Evolutionary conservation across 257 asterid species (phyloP).

Genomic region (Scutellaria galericulata): DNA sequence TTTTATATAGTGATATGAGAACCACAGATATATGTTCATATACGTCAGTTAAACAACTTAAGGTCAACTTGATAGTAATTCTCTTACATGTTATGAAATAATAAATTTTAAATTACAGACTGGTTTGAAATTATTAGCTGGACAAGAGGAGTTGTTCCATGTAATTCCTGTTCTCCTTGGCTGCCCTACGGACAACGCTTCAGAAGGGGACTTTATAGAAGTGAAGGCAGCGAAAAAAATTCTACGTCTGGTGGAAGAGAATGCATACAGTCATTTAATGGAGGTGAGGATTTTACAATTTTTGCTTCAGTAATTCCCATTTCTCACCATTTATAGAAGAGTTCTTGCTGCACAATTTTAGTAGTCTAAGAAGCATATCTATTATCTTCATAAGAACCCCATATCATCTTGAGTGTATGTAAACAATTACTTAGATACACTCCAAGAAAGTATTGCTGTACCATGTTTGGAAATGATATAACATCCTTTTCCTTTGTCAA

Average conservation of each 20-base stretch:
- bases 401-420: not conserved
- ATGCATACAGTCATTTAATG: slow-evolving; percentile 90
- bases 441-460: slow-evolving; percentile 6
- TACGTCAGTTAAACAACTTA: not conserved
- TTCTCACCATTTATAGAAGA: not conserved
- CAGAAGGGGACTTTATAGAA: slow-evolving; percentile 53
- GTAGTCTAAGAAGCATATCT: slow-evolving; percentile 3
- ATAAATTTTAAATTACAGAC: slow-evolving; percentile 60
- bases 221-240: slow-evolving; percentile 44
- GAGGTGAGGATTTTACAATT: slow-evolving; percentile 63
- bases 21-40: not conserved
- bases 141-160: slow-evolving; percentile 63
- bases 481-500: not conserved
- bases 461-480: not conserved
- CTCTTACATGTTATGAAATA: slow-evolving; percentile 22
- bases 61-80: slow-evolving; percentile 14
- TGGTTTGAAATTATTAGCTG: slow-evolving; percentile 74
- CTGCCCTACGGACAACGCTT: slow-evolving; percentile 43
- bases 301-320: slow-evolving; percentile 9
- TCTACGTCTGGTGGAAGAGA: slow-evolving; percentile 66
- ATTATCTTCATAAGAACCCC: not conserved
- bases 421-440: not conserved
- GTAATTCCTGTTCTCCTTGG: slow-evolving; percentile 77
- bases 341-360: not conserved
- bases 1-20: slow-evolving; percentile 1